A percentile compares a stretch with the other conserved stretches of the same genome.
These are phyloP conservation scores for Ophiosphaerella korrae DNA, from an alignment of 2,329 filamentous ascomycete species.

Conservation along the genomic window DNA sequence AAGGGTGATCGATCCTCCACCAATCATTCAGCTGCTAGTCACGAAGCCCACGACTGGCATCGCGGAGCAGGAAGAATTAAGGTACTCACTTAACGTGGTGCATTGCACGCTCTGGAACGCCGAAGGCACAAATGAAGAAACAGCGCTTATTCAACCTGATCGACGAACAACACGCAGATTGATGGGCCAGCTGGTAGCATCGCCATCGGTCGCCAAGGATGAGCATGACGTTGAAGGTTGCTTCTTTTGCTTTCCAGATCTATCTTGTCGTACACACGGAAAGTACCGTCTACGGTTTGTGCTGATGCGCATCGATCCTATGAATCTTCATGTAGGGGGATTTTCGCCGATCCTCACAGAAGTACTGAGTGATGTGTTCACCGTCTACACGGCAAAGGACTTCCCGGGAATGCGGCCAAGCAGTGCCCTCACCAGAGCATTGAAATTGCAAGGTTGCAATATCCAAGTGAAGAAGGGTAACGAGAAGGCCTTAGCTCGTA, in stretches of 20 bases:
- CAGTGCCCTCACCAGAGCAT: slow-evolving; percentile 71
- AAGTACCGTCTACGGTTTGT: slow-evolving; percentile 76
- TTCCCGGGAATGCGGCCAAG: slow-evolving; percentile 84
- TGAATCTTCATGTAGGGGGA: slow-evolving; percentile 59
- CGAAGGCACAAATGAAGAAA: slow-evolving; percentile 69
- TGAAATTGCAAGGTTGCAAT: slow-evolving; percentile 80
- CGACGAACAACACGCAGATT: slow-evolving; percentile 73
- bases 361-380: slow-evolving; percentile 72
- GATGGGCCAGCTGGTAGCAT: slow-evolving; percentile 80
- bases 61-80: slow-evolving; percentile 62
- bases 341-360: slow-evolving; percentile 57
- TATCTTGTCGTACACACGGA: slow-evolving; percentile 79
- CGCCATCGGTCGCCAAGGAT: slow-evolving; percentile 76
- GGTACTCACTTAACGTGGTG: slow-evolving; percentile 71
- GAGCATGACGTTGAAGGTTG: slow-evolving; percentile 75
- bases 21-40: slow-evolving; percentile 76
- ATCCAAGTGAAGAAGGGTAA: slow-evolving; percentile 89
- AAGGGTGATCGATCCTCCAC: slow-evolving; percentile 81
- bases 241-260: slow-evolving; percentile 85
- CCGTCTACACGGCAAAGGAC: slow-evolving; percentile 82
- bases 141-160: slow-evolving; percentile 70
- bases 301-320: slow-evolving; percentile 72
- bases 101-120: slow-evolving; percentile 79
- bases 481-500: slow-evolving; percentile 61
- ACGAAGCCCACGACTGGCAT: slow-evolving; percentile 60